phyloP scores from a whole-genome alignment of 768 basidiomycete species.

The Macrolepiota albuminosa region DNA sequence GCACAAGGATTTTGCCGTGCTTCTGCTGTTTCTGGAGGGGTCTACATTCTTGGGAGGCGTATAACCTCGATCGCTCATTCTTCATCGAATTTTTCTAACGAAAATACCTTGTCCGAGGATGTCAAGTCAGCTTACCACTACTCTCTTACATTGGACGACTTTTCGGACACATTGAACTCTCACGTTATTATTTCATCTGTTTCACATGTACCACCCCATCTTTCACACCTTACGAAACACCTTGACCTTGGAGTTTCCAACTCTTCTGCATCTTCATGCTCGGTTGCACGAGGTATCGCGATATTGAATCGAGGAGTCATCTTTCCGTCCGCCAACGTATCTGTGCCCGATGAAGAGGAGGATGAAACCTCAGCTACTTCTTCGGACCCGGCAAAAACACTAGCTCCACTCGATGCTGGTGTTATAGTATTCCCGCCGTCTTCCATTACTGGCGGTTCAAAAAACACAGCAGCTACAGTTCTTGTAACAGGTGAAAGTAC shows the following conservation, averaged over 20 bases:
- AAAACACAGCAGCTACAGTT: slow-evolving; percentile 49
- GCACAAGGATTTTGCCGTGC: slow-evolving; percentile 88
- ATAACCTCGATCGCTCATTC: slow-evolving; percentile 27
- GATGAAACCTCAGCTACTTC: slow-evolving; percentile 24
- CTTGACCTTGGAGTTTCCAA: slow-evolving; percentile 12
- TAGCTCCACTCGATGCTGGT: slow-evolving; percentile 49
- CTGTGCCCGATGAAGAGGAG: slow-evolving; percentile 7
- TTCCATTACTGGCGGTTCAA: slow-evolving; percentile 45
- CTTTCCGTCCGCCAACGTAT: slow-evolving; percentile 16
- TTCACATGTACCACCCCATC: slow-evolving; percentile 24
- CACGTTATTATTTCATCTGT: slow-evolving; percentile 50
- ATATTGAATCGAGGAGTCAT: slow-evolving; percentile 32
- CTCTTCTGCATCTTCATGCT: background rate
- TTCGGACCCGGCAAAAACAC: slow-evolving; percentile 1
- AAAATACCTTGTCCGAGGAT: background rate
- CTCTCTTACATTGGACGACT: slow-evolving; percentile 48
- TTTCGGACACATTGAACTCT: slow-evolving; percentile 55
- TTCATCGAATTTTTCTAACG: background rate
- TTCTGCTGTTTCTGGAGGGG: slow-evolving; percentile 73
- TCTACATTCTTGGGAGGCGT: slow-evolving; percentile 65
- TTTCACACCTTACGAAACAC: slow-evolving; percentile 19
- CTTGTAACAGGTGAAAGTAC: slow-evolving; percentile 71
- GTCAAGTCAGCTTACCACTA: slow-evolving; percentile 24
- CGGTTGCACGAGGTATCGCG: slow-evolving; percentile 28
- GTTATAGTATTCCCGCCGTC: slow-evolving; percentile 74